Base-by-base conservation (phyloP, 768 basidiomycete species). In the Rhodotorula diobovata region DNA sequence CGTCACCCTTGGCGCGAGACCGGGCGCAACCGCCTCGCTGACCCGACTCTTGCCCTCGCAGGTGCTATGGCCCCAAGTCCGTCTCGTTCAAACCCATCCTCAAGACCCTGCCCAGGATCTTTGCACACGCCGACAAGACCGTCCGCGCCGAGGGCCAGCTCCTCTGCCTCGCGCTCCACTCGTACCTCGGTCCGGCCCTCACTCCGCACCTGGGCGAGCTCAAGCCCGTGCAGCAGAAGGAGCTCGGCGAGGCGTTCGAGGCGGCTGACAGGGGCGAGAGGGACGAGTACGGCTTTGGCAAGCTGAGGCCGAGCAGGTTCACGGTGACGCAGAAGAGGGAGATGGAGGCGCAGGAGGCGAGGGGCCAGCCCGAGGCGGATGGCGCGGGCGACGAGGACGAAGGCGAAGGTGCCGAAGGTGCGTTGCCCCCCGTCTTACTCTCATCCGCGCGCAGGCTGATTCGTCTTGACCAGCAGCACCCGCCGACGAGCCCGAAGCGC, bases 151-250 rank as follows among this genome's bases (percentile, higher is more conserved):
- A 99, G 81, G 96, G 95, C 45, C 87, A 87, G 0, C 83, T 84
- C 39, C 87, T 99, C 30, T 84, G 87, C 0, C 87, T 89, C 76
- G 82, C 83, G 0, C 81, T 98, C 14, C 95, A 98, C 83, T 88
- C 90, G 68, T 93, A 87, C 79, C 87, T 98, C 65, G 95, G 91
- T 77, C 86, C 63, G 0, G 88, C 87, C 1, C 89, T 99, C 70
- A 88, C 93, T 64, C 86, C 91, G 58, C 91, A 87, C 83, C 82
- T 99, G 32, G 82, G 86, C 32, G 94, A 97, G 70, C 85, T 99
- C 71, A 99, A 99, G 79, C 93, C 95, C 3, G 93, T 99, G 8
- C 96, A 98, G 80, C 87, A 95, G 54, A 93, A 96, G 80, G 96
- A 99, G 76, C 80, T 99, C 76, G 91, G 91, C 77, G 95, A 97